These are phyloP conservation scores for Boechera divaricarpa DNA, from an alignment of 345 rosid species.

Conservation along the genomic window DNA sequence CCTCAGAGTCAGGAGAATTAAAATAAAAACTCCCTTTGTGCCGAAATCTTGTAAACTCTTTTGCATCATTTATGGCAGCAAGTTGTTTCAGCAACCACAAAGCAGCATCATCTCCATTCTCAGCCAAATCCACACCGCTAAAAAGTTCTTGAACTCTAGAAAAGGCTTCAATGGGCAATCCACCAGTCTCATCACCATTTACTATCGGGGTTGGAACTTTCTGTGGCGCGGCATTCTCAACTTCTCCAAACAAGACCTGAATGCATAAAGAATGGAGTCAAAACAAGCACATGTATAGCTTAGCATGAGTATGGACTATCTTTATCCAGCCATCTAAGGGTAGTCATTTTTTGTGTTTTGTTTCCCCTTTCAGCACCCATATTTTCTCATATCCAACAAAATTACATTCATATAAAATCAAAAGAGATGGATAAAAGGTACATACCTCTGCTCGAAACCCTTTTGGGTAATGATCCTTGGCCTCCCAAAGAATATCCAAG, in stretches of 20 bases:
- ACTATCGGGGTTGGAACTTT: slow-evolving; percentile 68
- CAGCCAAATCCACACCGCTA: slow-evolving; percentile 86
- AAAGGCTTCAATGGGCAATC: slow-evolving; percentile 98
- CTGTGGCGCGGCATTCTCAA: slow-evolving; percentile 69
- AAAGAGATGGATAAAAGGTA: slow-evolving; percentile 16
- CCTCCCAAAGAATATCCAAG: slow-evolving; percentile 97
- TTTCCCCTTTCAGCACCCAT: slow-evolving; percentile 21
- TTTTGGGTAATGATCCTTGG: slow-evolving; percentile 91
- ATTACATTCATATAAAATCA: neutral
- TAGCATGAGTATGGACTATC: slow-evolving; percentile 9
- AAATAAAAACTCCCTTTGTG: slow-evolving; percentile 64
- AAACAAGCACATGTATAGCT: slow-evolving; percentile 15
- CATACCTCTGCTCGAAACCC: slow-evolving; percentile 94
- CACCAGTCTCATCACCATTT: slow-evolving; percentile 96
- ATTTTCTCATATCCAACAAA: slow-evolving; percentile 28
- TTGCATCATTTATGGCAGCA: slow-evolving; percentile 80
- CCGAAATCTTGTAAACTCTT: slow-evolving; percentile 78
- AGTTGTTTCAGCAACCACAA: slow-evolving; percentile 94
- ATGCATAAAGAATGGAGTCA: slow-evolving; percentile 38
- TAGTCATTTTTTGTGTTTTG: neutral
- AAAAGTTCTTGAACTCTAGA: slow-evolving; percentile 97
- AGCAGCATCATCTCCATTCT: slow-evolving; percentile 87
- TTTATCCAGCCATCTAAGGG: slow-evolving; percentile 17
- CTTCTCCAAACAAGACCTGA: slow-evolving; percentile 96
- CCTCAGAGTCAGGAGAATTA: slow-evolving; percentile 88